These are phyloP conservation scores for Pholiota microspora DNA, from an alignment of 768 basidiomycete species.

Conservation along the genomic window DNA sequence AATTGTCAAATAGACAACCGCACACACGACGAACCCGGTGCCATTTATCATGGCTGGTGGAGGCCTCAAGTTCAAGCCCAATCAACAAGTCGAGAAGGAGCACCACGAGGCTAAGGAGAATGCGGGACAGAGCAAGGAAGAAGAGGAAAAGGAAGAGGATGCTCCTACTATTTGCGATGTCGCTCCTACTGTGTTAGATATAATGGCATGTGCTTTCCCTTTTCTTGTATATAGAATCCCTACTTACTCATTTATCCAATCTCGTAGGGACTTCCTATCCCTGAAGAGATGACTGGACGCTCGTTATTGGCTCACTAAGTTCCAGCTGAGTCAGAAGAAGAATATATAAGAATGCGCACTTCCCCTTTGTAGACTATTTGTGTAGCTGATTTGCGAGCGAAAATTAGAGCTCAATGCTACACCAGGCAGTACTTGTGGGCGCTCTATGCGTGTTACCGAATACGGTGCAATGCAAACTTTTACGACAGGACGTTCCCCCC, in stretches of 20 bases:
- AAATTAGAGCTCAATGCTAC: too few species aligned
- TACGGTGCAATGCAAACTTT: too few species aligned
- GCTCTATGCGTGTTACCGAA: too few species aligned
- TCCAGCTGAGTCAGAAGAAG: neutral
- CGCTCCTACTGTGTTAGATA: conserved; percentile 84
- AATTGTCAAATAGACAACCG: too few species aligned
- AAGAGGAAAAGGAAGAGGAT: conserved; percentile 53
- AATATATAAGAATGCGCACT: neutral
- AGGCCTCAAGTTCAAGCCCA: conserved; percentile 54
- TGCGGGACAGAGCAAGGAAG: conserved; percentile 42
- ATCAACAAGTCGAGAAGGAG: conserved; percentile 55
- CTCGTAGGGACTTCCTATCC: conserved; percentile 59
- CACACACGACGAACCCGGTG: conserved; percentile 87
- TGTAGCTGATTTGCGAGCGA: too few species aligned
- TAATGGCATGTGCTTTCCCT: conserved; percentile 46
- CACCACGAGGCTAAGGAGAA: conserved; percentile 51
- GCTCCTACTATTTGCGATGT: conserved; percentile 84
- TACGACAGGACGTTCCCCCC: too few species aligned
- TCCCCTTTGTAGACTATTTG: neutral
- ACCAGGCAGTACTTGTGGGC: too few species aligned
- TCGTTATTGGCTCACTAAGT: conserved; percentile 43
- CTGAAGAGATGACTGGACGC: conserved; percentile 67
- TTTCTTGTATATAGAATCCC: neutral
- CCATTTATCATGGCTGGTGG: conserved; percentile 87
- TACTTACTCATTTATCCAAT: neutral